Conservation (phyloP, 352 stramenopile species). For the Pythium scleroteichum region DNA sequence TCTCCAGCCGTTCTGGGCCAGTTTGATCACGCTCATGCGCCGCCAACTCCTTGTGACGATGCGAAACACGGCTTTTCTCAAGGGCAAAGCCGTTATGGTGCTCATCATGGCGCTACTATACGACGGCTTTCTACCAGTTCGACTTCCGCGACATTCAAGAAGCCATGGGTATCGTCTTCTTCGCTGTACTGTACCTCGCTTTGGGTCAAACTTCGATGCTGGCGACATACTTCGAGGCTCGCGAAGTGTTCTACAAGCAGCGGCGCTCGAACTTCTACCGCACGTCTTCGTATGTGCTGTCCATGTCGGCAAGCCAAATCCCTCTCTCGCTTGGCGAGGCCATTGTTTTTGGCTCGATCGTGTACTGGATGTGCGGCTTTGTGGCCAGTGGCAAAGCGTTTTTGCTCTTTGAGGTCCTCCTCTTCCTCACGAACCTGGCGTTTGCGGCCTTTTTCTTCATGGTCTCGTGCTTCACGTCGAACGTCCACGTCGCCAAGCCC, state of each 20-base stretch:
- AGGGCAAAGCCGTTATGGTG: constrained; percentile 31
- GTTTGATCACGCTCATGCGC: constrained; percentile 14
- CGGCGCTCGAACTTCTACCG: constrained; percentile 68
- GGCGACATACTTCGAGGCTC: constrained; percentile 55
- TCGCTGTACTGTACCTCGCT: constrained; percentile 61
- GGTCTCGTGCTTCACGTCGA: constrained; percentile 26
- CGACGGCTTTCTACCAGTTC: constrained; percentile 34
- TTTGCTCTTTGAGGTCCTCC: constrained; percentile 51
- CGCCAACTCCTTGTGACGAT: constrained; percentile 60
- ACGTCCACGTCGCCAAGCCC: constrained; percentile 30
- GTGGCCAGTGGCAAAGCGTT: constrained; percentile 36
- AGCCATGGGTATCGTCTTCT: constrained; percentile 68
- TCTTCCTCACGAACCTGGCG: constrained; percentile 47
- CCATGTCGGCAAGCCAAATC: constrained; percentile 29
- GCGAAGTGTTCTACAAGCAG: constrained; percentile 71
- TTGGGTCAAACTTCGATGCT: constrained; percentile 64
- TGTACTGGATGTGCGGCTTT: constrained; percentile 77
- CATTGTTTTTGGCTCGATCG: constrained; percentile 62
- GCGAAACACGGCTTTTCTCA: constrained; percentile 36
- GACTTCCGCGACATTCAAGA: constrained; percentile 29
- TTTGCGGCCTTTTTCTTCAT: constrained; percentile 34
- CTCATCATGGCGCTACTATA: constrained; percentile 40
- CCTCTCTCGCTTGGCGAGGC: constrained; percentile 47
- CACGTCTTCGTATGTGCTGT: constrained; percentile 62
- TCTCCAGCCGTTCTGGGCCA: constrained; percentile 22